Evolutionary conservation across 179 eudicot species (phyloP), one percentile per base, ranked within the genome.

Genomic region (Drosera spatulata): DNA sequence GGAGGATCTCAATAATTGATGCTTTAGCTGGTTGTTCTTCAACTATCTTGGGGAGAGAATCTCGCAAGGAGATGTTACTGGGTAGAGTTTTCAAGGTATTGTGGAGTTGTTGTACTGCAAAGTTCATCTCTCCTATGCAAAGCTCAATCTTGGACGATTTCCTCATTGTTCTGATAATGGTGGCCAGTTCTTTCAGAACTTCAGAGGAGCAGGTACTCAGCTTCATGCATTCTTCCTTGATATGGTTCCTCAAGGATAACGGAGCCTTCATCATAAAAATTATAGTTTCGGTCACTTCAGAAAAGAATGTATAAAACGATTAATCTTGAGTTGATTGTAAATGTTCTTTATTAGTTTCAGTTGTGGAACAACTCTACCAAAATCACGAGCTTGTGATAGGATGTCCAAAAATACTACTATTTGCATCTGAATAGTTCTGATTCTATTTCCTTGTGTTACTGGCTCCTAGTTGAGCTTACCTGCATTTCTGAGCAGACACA

Each of bases 91-190:
- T 79, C 4, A 87, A 44, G 8, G 76, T 67, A 59, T 66, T 67
- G n/a, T 85, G 88, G 62, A 91, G 93, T 3, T 81, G 80, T 70
- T 85, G 69, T n/a, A 85, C 87, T 53, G 77, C 79, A 51, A 53
- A 61, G 53, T 72, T 85, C 91, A 91, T 83, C 59, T 83, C 84
- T 52, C 69, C 74, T 2, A 84, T 72, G 41, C 63, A 61, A 10
- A 75, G 60, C 56, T 76, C 73, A 2, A 76, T 70, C 22, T 48
- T 77, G 42, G 84, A 52, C 58, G 89, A 74, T 68, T 68, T 86
- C 62, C 67, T 78, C 79, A 77, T 79, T 64, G 79, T 69, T 56
- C 69, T 80, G 56, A 83, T 73, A 9, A 61, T 55, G 8, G 43
- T 58, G 11, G 81, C 87, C 55, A 78, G 52, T 62, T 88, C 89